Evolutionary conservation across 1,139 yeast species (phyloP).

Genomic region (Hansenula lynferdii): DNA sequence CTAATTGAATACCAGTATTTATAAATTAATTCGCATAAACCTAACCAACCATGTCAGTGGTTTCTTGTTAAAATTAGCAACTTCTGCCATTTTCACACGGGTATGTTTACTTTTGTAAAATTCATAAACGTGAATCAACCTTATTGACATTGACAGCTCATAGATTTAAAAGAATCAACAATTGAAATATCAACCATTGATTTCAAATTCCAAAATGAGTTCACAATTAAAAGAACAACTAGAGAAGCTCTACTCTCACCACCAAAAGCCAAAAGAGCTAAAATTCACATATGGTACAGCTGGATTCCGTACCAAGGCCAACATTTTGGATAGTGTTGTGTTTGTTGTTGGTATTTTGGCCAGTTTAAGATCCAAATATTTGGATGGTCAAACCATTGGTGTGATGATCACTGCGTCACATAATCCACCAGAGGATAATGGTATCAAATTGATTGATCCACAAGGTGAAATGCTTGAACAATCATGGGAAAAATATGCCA

Average conservation of each 20-base stretch:
- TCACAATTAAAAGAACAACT: slow-evolving; percentile 10
- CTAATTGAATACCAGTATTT: too few species aligned
- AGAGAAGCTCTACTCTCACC: slow-evolving; percentile 12
- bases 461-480: slow-evolving; percentile 87
- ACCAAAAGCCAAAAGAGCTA: slow-evolving; percentile 41
- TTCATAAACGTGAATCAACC: not conserved
- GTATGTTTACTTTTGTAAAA: not conserved
- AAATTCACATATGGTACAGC: slow-evolving; percentile 86
- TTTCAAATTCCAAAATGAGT: slow-evolving; percentile 10
- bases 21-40: too few species aligned
- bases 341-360: slow-evolving; percentile 85
- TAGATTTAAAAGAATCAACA: not conserved
- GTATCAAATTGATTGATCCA: slow-evolving; percentile 95
- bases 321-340: slow-evolving; percentile 72
- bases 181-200: not conserved
- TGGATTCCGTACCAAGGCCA: slow-evolving; percentile 83
- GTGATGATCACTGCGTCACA: slow-evolving; percentile 98
- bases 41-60: too few species aligned
- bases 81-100: not conserved
- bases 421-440: slow-evolving; percentile 92
- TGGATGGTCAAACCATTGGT: slow-evolving; percentile 69
- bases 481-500: slow-evolving; percentile 82
- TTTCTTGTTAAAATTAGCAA: too few species aligned
- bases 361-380: slow-evolving; percentile 66
- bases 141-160: too few species aligned